These are phyloP conservation scores for Carpinus fangiana DNA, from an alignment of 306 rosid species.

Conservation along the genomic window DNA sequence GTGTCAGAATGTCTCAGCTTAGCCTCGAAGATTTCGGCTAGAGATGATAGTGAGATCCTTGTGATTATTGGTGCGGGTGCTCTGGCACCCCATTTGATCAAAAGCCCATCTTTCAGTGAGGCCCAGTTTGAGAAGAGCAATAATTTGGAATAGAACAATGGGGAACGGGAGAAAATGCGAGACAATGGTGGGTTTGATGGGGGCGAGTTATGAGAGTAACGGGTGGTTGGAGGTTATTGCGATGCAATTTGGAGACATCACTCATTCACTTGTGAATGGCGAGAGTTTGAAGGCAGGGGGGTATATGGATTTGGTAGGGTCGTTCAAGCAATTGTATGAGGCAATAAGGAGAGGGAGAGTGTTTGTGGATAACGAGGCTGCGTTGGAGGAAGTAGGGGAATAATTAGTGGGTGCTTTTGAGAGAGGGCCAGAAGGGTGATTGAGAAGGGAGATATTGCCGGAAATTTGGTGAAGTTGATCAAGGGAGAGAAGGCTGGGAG, in stretches of 20 bases:
- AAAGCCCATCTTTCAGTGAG: slow-evolving; percentile 64
- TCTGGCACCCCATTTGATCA: slow-evolving; percentile 80
- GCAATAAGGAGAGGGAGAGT: slow-evolving; percentile 80
- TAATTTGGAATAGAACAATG: slow-evolving; percentile 77
- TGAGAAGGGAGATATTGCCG: slow-evolving; percentile 50
- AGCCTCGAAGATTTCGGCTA: slow-evolving; percentile 57
- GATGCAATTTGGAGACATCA: slow-evolving; percentile 57
- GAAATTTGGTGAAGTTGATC: slow-evolving; percentile 60
- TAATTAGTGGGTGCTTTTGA: slow-evolving; percentile 81
- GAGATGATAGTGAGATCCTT: slow-evolving; percentile 51
- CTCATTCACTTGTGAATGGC: slow-evolving; percentile 57
- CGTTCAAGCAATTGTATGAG: slow-evolving; percentile 76
- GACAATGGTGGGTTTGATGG: slow-evolving; percentile 37
- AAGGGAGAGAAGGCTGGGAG: slow-evolving; percentile 63
- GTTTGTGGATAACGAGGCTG: slow-evolving; percentile 83
- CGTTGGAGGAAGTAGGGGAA: slow-evolving; percentile 82
- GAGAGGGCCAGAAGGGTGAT: slow-evolving; percentile 81
- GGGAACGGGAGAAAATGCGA: slow-evolving; percentile 52
- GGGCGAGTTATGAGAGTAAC: slow-evolving; percentile 55
- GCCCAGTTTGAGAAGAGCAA: slow-evolving; percentile 66
- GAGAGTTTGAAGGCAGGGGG: slow-evolving; percentile 64
- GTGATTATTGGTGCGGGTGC: slow-evolving; percentile 83
- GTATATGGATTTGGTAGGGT: slow-evolving; percentile 88
- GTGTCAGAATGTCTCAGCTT: slow-evolving; percentile 53
- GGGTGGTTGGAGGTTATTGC: slow-evolving; percentile 59